Evolutionary conservation across 179 eudicot species (phyloP).

Genomic region (Amaranthus tricolor): DNA sequence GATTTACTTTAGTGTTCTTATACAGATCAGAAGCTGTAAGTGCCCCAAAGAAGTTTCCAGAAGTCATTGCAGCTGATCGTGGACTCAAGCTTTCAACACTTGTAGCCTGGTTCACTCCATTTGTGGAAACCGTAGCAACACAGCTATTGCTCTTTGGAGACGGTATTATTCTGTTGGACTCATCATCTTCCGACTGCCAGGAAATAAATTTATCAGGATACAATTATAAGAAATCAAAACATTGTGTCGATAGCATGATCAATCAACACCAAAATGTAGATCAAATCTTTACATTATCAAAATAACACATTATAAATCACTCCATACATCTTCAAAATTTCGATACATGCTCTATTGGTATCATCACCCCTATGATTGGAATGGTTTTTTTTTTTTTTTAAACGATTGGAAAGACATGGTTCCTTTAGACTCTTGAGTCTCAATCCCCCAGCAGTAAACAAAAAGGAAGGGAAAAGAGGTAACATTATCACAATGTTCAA

Average conservation of each 20-base stretch:
- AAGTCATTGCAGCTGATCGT: slow-evolving; percentile 64
- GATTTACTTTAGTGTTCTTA: slow-evolving; percentile 69
- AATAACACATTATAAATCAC: not conserved
- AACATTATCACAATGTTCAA: not conserved
- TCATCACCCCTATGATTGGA: not conserved
- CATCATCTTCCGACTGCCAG: slow-evolving; percentile 56
- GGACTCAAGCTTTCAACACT: slow-evolving; percentile 61
- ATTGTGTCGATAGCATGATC: not conserved
- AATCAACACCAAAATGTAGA: not conserved
- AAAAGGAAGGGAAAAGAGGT: not conserved
- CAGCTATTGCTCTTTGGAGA: slow-evolving; percentile 33
- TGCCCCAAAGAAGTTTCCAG: slow-evolving; percentile 79
- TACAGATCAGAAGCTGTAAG: slow-evolving; percentile 86
- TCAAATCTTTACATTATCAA: not conserved
- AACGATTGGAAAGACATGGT: not conserved
- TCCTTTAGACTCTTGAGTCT: no score
- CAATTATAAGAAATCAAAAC: not conserved
- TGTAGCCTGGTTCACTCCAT: slow-evolving; percentile 45
- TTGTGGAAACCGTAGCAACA: slow-evolving; percentile 54
- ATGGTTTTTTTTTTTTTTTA: not conserved
- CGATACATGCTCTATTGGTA: not conserved
- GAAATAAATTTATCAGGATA: not conserved
- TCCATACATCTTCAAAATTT: not conserved
- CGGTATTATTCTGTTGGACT: slow-evolving; percentile 35
- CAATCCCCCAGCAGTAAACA: not conserved